Evolutionary conservation across 495 filamentous ascomycete species (phyloP), one percentile per base, ranked within the genome.

Genomic region (Bacidia gigantensis): DNA sequence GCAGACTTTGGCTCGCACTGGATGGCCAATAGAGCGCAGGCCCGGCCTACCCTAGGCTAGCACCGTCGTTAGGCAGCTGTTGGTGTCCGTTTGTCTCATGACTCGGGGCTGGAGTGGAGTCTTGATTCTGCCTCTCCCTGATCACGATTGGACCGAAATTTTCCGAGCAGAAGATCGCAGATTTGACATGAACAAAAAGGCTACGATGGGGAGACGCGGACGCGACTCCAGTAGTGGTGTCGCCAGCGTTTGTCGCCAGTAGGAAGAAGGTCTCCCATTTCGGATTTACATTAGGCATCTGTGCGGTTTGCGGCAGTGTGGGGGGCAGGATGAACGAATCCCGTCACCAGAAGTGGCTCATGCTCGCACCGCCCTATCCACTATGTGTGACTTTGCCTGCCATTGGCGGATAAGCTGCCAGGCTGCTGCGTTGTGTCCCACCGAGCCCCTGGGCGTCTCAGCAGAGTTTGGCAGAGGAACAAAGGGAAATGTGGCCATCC

Each of bases 71-170:
- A 17, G 41, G 41, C 41, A 22, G 5, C 14, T 44, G 41, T 44
- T 44, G 41, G 41, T 44, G 41, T 18, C 41, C 41, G 41, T 44
- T 44, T 35, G 41, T n/a, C 41, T 44, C 41, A 44, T 44, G 41
- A 44, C 41, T 44, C 41, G 20, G 41, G 20, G 20, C 41, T n/a
- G 12, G 14, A 44, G 41, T 44, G 41, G 41, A 44, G 41, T 44
- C 29, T 35, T 44, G 41, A 18, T 44, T 17, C 17, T 22, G 9
- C 17, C 14, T 44, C 9, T 9, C 9, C 41, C 5, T 35, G 14
- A 5, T 5, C 29, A 14, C 29, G 7, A 44, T 44, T 44, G 41
- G 41, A n/a, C 17, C 5, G 5, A 44, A 44, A 44, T 44, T 44
- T 17, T 44, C 41, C 41, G 41, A 44, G 41, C n/a, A 39, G 41